Evolutionary conservation across 805 yeast genomes (phyloP), one percentile per base, ranked within the genome.

Genomic region (Yarrowia sp.): DNA sequence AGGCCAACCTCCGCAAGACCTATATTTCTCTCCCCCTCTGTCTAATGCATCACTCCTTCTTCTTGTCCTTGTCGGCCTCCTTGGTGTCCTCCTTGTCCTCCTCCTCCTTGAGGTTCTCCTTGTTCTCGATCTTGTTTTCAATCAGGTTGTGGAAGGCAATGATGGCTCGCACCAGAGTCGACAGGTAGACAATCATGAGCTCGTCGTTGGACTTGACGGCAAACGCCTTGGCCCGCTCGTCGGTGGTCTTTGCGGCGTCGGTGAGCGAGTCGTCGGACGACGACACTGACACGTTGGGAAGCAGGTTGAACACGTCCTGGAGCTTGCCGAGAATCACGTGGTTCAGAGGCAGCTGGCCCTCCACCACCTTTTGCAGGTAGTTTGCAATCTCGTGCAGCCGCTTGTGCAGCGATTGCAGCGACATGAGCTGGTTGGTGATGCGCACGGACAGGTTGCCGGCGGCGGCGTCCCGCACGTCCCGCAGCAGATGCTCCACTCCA

Each of bases 131-230:
- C 80, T 95, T 95, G 81, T 96, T 96, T 75, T 95, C 98, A 76
- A 95, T 95, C 78, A 95, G 85, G 78, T 95, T 97, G 79, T 95
- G 97, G 85, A 95, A 94, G 11, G 98, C 96, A 76, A 95, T 90
- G 74, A 96, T 93, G 7, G 98, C 90, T 76, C 98, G 86, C 32
- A 95, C 97, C 74, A 95, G 82, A 65, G 94, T 89, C 75, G 95
- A 86, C 72, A 95, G 87, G 77, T 96, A 96, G 35, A 95, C 87
- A 76, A 92, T 85, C 99, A 96, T 94, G 74, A 96, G 83, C 79
- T 95, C 97, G 77, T 95, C 99, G 76, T 95, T 96, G 2, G 99
- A 92, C 80, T 94, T 95, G 53, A 90, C 85, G 0, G 97, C 92
- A 77, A 94, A 89, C 2, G 98, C 96, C 67, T 88, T 84, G 22